A percentile compares a stretch with the other conserved stretches of the same genome.
Conservation (phyloP, 192 early-diverging fungal genomes). For the Coemansia sp. region DNA sequence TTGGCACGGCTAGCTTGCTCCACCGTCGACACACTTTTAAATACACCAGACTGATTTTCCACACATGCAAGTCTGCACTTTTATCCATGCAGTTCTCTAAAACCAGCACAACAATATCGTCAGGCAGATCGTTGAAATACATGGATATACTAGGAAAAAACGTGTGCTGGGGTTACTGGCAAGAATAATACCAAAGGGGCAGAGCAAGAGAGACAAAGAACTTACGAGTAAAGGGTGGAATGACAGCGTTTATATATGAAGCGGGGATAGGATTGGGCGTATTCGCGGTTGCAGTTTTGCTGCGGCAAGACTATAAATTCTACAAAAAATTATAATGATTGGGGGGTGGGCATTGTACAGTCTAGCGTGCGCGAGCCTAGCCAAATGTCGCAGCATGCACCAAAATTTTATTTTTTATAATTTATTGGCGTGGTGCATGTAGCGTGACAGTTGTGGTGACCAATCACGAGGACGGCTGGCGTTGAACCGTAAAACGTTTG, state of each 20-base stretch:
- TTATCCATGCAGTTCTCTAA: not conserved
- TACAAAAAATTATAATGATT: too few species aligned
- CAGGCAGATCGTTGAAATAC: not conserved
- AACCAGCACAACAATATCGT: not conserved
- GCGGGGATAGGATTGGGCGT: not conserved
- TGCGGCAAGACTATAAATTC: not conserved
- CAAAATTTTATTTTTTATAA: too few species aligned
- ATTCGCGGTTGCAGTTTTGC: not conserved
- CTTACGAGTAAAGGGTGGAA: not conserved
- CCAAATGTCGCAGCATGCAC: too few species aligned
- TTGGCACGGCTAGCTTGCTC: not conserved
- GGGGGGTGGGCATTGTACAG: too few species aligned
- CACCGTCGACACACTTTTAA: not conserved
- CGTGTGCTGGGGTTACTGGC: not conserved
- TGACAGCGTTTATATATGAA: too few species aligned
- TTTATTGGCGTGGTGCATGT: not conserved
- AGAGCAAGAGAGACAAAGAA: not conserved
- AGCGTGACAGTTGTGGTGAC: conserved; percentile 1
- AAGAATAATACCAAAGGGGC: not conserved
- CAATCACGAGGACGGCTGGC: conserved; percentile 3
- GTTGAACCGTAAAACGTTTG: not conserved
- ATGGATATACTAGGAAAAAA: not conserved
- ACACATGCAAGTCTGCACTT: not conserved
- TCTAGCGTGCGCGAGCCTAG: too few species aligned
- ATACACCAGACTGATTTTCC: not conserved